Percentiles rank a stretch among this genome's conserved stretches.
phyloP scores from a whole-genome alignment of 805 yeast genomes.

The Candida bentonensis region DNA sequence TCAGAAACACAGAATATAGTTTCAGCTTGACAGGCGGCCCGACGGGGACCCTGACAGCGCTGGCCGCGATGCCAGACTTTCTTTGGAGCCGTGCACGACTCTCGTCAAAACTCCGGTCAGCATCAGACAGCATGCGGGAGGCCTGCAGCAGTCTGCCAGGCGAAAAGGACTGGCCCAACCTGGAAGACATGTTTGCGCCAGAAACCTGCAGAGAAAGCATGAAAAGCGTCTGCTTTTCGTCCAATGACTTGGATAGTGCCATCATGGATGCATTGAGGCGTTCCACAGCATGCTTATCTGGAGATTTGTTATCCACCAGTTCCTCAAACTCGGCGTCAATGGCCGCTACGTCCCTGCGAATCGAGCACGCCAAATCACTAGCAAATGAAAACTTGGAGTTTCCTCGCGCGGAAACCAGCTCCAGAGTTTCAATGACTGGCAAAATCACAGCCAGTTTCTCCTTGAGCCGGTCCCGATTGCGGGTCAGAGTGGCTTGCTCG shows the following conservation, averaged over 20 bases:
- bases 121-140: constrained; percentile 28
- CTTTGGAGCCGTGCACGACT: constrained; percentile 5
- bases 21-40: constrained; percentile 50
- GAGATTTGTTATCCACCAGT: background rate
- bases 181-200: constrained; percentile 44
- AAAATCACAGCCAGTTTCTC: constrained; percentile 47
- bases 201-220: constrained; percentile 53
- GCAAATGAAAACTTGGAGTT: constrained; percentile 11
- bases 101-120: constrained; percentile 23
- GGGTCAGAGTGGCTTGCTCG: constrained; percentile 33
- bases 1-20: constrained; percentile 41
- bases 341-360: background rate
- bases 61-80: background rate
- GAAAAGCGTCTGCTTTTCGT: constrained; percentile 14
- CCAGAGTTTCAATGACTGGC: constrained; percentile 54
- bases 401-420: constrained; percentile 28
- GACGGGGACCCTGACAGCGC: constrained; percentile 23
- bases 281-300: background rate
- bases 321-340: background rate
- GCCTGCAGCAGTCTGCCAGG: constrained; percentile 59
- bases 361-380: background rate
- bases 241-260: background rate
- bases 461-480: constrained; percentile 32
- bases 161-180: constrained; percentile 38
- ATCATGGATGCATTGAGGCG: background rate